Conservation (phyloP, 805 yeast species). For the Wickerhamomyces hampshirensis region DNA sequence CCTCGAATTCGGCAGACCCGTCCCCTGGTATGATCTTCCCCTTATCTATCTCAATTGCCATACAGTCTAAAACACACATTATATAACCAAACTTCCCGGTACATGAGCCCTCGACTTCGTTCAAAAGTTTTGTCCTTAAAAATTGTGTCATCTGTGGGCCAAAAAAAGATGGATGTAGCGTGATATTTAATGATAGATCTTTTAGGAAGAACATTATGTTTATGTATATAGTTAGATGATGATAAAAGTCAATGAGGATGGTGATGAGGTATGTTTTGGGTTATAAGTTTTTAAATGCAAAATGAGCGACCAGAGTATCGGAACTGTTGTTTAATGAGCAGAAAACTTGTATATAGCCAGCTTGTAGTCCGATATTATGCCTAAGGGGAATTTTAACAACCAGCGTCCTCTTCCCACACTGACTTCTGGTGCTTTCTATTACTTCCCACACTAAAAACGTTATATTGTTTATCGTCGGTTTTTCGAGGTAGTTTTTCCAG, state of each 20-base stretch:
- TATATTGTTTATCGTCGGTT: not conserved
- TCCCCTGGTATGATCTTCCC: conserved; percentile 87
- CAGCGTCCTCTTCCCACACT: no score
- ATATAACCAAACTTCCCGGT: conserved; percentile 98
- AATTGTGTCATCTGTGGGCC: conserved; percentile 98
- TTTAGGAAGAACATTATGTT: conserved; percentile 48
- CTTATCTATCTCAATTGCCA: conserved; percentile 90
- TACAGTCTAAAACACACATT: conserved; percentile 91
- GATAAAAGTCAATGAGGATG: not conserved
- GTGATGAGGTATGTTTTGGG: no score
- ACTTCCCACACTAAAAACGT: no score
- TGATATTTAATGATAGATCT: conserved; percentile 85
- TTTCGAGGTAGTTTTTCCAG: not conserved
- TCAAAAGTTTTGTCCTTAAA: conserved; percentile 80
- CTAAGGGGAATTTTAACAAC: no score
- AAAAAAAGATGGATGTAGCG: conserved; percentile 94
- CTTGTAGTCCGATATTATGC: no score
- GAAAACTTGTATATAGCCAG: no score
- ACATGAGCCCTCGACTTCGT: conserved; percentile 98
- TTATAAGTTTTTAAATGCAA: no score
- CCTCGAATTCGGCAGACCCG: conserved; percentile 95
- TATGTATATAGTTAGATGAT: not conserved
- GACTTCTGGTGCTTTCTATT: no score
- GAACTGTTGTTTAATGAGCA: not conserved
- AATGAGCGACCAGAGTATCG: not conserved